phyloP scores from a whole-genome alignment of 148 eudicot genomes.

The Amaranthus hypochondriacus region DNA sequence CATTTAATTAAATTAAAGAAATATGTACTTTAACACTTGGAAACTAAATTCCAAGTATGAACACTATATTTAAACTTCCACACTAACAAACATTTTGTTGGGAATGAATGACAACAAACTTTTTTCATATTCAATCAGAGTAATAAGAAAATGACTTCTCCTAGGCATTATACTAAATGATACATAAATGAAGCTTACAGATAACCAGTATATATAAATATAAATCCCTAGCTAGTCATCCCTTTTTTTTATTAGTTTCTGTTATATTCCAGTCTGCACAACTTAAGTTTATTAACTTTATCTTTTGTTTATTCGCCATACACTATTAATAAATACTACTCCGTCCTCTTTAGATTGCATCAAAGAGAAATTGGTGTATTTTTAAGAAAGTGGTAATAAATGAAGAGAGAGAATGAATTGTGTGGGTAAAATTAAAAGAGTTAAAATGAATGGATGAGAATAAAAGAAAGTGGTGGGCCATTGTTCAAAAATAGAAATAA shows the following conservation, averaged over 20 bases:
- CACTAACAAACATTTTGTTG: conserved; percentile 19
- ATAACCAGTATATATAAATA: not conserved
- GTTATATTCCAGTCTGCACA: conserved; percentile 3
- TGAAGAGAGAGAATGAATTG: no score
- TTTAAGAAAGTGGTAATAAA: no score
- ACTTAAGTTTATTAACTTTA: not conserved
- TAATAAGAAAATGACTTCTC: conserved; percentile 27
- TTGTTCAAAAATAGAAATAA: no score
- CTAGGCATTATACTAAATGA: conserved; percentile 4
- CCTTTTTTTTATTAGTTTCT: conserved; percentile 8
- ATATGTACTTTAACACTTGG: not conserved
- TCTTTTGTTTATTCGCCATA: not conserved
- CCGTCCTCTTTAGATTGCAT: no score
- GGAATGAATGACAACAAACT: conserved; percentile 13
- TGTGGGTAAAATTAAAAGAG: no score
- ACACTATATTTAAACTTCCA: not conserved
- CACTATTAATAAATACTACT: not conserved
- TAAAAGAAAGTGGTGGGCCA: no score
- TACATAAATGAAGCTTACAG: not conserved
- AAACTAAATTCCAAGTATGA: conserved; percentile 9
- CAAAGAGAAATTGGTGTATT: no score
- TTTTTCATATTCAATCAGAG: conserved; percentile 24
- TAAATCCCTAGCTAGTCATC: not conserved
- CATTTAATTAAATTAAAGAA: not conserved
- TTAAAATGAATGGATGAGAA: no score